These are phyloP conservation scores for Saccharum spontaneum DNA, from an alignment of 176 grass and related monocot species.

Conservation along the genomic window DNA sequence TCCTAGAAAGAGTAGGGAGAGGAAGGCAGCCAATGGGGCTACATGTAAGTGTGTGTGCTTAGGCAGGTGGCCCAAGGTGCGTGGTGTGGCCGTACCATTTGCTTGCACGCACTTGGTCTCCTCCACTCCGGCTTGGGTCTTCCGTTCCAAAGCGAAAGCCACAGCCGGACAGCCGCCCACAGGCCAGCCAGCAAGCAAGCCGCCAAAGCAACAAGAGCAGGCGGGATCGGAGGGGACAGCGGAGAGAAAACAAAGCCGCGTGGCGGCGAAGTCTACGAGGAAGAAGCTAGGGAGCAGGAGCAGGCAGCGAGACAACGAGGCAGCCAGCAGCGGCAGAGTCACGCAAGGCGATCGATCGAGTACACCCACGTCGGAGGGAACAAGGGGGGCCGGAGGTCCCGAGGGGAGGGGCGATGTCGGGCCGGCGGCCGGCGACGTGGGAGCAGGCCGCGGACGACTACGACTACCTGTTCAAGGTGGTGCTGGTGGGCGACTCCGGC, in stretches of 20 bases:
- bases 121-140: not conserved
- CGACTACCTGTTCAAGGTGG: constrained; percentile 92
- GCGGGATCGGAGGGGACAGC: not conserved
- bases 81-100: not conserved
- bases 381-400: too few relatives aligned
- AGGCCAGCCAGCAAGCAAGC: not conserved
- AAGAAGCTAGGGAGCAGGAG: not conserved
- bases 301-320: not conserved
- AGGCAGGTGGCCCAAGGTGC: too few relatives aligned
- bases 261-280: constrained; percentile 30
- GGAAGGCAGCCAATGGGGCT: too few relatives aligned
- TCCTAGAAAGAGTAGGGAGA: too few relatives aligned
- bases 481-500: constrained; percentile 84
- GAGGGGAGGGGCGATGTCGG: not conserved
- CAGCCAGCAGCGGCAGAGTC: not conserved
- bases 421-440: constrained; percentile 40
- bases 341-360: too few relatives aligned
- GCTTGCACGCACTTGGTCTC: not conserved
- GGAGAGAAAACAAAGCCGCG: not conserved
- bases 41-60: too few relatives aligned
- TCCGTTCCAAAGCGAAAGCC: not conserved
- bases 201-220: not conserved
- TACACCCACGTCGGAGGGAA: too few relatives aligned
- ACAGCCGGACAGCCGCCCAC: not conserved
- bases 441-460: constrained; percentile 75